Evolutionary conservation across 768 basidiomycete genomes (phyloP), one percentile per base, ranked within the genome.

Genomic region (Glaciozyma martinii): DNA sequence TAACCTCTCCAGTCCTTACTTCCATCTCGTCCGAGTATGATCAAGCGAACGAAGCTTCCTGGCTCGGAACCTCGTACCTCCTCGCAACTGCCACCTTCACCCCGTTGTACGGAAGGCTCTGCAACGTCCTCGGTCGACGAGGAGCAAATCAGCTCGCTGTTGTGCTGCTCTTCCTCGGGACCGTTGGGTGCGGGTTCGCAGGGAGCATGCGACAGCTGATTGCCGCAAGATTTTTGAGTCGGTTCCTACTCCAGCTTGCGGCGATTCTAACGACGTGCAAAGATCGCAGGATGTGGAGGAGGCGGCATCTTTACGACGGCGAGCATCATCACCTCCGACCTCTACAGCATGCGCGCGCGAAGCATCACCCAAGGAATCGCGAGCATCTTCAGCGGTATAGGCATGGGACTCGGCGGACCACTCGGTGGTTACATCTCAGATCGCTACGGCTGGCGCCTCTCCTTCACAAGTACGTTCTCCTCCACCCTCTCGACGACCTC

Each of bases 311-410:
- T 75, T 67, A 62, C 68, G 46, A 60, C 66, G n/a, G 60, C 61
- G 27, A 62, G 66, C 50, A 83, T 95, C 62, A 81, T 89, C 56
- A 84, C 90, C 61, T 86, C 88, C 15, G 93, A 98, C 78, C 80
- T 95, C 30, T 86, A 95, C 66, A 89, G 90, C 16, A 76, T 95
- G 72, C 86, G 87, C 74, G 85, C 89, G 66, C 82, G 93, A 62
- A 92, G 90, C 5, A 77, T 94, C 15, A 94, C 90, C 73, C 93
- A 97, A 76, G 92, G 92, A 61, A 81, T 90, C 80, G 72, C 63
- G 3, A 76, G 74, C 54, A 46, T 69, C 72, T 71, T 90, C 69
- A 93, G 84, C 74, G 92, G 91, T 53, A 78, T 89, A 59, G 92
- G 92, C 62, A 71, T 73, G 1, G 78, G 78, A 0, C 65, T 74